Evolutionary conservation across 768 basidiomycete genomes (phyloP).

Genomic region (Russula sp.): DNA sequence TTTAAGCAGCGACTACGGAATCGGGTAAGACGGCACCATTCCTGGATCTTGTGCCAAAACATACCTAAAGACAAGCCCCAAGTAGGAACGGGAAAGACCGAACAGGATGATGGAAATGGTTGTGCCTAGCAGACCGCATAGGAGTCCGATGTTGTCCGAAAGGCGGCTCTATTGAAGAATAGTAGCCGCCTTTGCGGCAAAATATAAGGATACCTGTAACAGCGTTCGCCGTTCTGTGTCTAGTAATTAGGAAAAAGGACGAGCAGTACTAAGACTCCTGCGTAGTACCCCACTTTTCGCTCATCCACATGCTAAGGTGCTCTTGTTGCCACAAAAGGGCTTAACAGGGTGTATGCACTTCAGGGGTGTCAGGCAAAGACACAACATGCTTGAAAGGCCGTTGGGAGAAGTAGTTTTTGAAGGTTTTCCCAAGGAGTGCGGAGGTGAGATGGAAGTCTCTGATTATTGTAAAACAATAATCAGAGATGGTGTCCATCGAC

Average conservation of each 20-base stretch:
- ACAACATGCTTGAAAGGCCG: too few species aligned
- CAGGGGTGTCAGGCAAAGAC: too few species aligned
- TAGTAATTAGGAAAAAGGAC: background rate
- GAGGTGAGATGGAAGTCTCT: too few species aligned
- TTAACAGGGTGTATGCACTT: too few species aligned
- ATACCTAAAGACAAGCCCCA: constrained; percentile 26
- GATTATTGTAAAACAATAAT: too few species aligned
- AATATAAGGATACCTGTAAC: constrained; percentile 41
- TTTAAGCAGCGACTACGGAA: constrained; percentile 4
- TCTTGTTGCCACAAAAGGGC: too few species aligned
- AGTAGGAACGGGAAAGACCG: constrained; percentile 33
- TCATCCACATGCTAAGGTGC: too few species aligned
- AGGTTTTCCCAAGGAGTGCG: too few species aligned
- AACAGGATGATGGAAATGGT: constrained; percentile 30
- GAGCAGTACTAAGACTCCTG: constrained; percentile 39
- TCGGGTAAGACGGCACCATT: background rate
- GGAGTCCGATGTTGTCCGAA: constrained; percentile 40
- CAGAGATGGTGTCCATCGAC: too few species aligned
- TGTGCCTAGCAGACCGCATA: constrained; percentile 32
- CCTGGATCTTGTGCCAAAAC: background rate
- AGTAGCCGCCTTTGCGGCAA: constrained; percentile 38
- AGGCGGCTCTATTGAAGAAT: constrained; percentile 40
- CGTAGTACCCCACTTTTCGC: constrained; percentile 42
- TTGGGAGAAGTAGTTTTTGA: too few species aligned
- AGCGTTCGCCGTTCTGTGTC: background rate